These are phyloP conservation scores for Cyclotella cryptica DNA, from an alignment of 108 stramenopile genomes.

Conservation along the genomic window DNA sequence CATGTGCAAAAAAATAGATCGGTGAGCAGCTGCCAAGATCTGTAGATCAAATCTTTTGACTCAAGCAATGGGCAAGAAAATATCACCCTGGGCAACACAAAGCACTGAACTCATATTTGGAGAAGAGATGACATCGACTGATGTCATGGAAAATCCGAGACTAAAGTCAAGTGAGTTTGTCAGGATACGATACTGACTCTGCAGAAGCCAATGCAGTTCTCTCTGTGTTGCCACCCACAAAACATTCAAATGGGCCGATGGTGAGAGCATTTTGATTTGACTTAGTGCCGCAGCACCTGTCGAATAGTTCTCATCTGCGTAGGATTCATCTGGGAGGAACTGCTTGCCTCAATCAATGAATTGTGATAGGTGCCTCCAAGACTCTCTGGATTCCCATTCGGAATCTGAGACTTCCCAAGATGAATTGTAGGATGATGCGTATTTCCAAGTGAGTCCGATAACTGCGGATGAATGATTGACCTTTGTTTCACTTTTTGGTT, in stretches of 20 bases:
- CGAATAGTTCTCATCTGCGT: background rate
- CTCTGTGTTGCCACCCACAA: slow-evolving; percentile 63
- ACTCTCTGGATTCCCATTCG: slow-evolving; percentile 40
- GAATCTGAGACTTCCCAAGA: slow-evolving; percentile 19
- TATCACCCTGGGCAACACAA: slow-evolving; percentile 27
- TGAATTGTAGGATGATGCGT: slow-evolving; percentile 16
- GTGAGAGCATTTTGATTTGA: slow-evolving; percentile 35
- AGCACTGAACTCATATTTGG: slow-evolving; percentile 53
- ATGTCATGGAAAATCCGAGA: background rate
- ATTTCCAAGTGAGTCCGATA: slow-evolving; percentile 48
- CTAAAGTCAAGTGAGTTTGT: slow-evolving; percentile 26
- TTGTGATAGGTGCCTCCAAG: slow-evolving; percentile 63
- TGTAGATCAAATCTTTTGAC: slow-evolving; percentile 67
- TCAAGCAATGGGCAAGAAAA: slow-evolving; percentile 60
- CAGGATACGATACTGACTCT: slow-evolving; percentile 76
- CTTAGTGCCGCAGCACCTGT: slow-evolving; percentile 16
- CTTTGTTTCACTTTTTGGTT: background rate
- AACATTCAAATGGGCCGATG: slow-evolving; percentile 66
- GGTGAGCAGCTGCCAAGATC: slow-evolving; percentile 64
- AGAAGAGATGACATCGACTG: slow-evolving; percentile 46
- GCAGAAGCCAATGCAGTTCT: slow-evolving; percentile 66
- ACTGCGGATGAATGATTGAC: slow-evolving; percentile 11
- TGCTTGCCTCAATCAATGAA: slow-evolving; percentile 31
- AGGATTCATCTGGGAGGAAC: slow-evolving; percentile 34
- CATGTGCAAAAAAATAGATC: slow-evolving; percentile 64